Evolutionary conservation across 2,329 filamentous ascomycete species (phyloP).

Genomic region (Paecilomyces sp.): DNA sequence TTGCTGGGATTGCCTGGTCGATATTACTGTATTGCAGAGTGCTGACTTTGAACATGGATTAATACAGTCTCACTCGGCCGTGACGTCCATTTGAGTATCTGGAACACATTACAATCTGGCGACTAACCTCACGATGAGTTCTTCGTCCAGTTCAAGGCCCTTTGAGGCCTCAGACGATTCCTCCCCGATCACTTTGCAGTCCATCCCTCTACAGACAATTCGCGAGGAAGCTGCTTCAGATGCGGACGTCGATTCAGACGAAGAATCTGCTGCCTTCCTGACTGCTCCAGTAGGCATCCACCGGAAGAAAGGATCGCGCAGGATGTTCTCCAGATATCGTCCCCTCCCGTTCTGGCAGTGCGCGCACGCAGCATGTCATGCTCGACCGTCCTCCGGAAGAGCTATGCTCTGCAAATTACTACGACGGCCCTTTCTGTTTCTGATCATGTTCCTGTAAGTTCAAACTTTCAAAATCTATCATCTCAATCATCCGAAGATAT

Average conservation of each 20-base stretch:
- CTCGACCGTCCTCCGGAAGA: background rate
- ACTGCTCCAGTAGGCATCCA: background rate
- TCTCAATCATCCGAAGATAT: too few relatives aligned
- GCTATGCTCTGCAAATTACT: background rate
- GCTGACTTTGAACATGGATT: background rate
- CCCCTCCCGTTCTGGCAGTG: background rate
- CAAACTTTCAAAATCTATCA: too few relatives aligned
- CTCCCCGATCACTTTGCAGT: background rate
- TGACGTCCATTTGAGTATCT: too few relatives aligned
- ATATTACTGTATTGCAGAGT: background rate
- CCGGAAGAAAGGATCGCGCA: background rate
- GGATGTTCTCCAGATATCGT: background rate
- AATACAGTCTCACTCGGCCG: background rate
- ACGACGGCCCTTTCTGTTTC: background rate
- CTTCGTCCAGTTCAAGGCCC: background rate
- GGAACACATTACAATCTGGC: too few relatives aligned
- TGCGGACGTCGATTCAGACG: background rate
- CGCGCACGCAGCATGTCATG: background rate
- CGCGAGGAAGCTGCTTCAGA: background rate
- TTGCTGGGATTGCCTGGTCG: background rate
- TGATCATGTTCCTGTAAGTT: background rate
- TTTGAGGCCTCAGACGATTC: background rate
- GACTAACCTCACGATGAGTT: background rate
- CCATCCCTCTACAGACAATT: background rate
- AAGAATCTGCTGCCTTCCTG: background rate